Evolutionary conservation across 345 rosid genomes (phyloP), one percentile per base, ranked within the genome.

Genomic region (Populus davidiana): DNA sequence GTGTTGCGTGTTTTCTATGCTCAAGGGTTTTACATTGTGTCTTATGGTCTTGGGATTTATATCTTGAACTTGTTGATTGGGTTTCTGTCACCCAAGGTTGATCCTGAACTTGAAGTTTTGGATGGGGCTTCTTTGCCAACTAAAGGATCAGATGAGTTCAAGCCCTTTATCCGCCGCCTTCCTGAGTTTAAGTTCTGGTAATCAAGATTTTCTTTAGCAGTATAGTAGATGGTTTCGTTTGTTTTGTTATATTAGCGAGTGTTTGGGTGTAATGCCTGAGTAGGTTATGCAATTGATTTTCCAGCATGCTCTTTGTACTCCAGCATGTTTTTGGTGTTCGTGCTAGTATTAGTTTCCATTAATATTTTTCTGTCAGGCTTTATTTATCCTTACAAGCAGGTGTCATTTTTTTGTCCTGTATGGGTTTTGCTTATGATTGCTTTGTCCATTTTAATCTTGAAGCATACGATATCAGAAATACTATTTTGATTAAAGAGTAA

Each of bases 111-210:
- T 67, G 94, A 92, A 78, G 86, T 84, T 73, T 67, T 84, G 52
- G 91, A 88, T 80, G 88, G 85, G 36, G 85, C 86, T 70, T 84
- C 90, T 4, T 82, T 85, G 85, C 88, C 90, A 6, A 83, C 81
- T 17, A 82, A 73, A 72, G 88, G 78, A 16, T 85, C 91, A 8
- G 88, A 89, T 83, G 91, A 93, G 69, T 92, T 87, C 79, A 90
- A 83, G 86, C 97, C 97, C 33, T 92, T 92, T 77, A 62, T 88
- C 79, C 93, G 93, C 79, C 90, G 95, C n/a, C 93, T 90, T 69
- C 97, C 97, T 20, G 97, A 92, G 83, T 91, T 92, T 67, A 91
- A 87, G 75, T 90, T 92, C 83, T 93, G 94, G 94, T 90, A 90
- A 81, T n/a, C 25, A 13, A 63, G 49, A 14, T 9, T 33, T 12